A percentile compares a stretch with the other conserved stretches of the same genome.
phyloP scores from a whole-genome alignment of 176 grass and related monocot species.

The Triticum monococcum region DNA sequence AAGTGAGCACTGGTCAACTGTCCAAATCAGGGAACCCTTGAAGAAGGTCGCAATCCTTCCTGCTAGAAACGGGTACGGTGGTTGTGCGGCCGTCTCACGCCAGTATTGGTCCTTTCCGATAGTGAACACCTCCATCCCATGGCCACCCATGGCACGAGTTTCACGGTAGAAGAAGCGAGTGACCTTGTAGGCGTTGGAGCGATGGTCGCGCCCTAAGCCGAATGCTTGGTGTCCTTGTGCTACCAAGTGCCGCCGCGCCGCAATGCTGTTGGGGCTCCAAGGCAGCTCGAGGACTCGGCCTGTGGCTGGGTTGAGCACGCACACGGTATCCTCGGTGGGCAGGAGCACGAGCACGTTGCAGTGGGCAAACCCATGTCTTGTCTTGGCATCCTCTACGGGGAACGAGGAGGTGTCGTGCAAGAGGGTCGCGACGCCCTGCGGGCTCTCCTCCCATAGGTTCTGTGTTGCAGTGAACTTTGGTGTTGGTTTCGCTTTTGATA shows the following conservation, averaged over 20 bases:
- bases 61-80: not conserved
- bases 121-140: not conserved
- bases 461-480: not conserved
- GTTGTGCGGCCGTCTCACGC: not conserved
- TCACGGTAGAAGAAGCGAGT: not conserved
- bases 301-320: not conserved
- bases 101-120: not conserved
- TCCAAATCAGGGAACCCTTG: not conserved
- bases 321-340: not conserved
- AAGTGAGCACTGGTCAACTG: not conserved
- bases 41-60: not conserved
- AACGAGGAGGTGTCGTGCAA: not conserved
- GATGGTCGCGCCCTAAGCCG: not conserved
- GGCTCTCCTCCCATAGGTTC: not conserved
- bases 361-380: not conserved
- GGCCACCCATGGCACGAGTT: accelerated
- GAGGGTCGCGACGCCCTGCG: not conserved
- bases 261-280: not conserved
- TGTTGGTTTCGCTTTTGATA: not conserved
- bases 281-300: not conserved
- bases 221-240: not conserved
- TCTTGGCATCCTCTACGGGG: not conserved
- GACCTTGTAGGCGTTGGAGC: not conserved
- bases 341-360: not conserved
- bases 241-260: accelerated